Percentiles rank a stretch among this genome's conserved stretches.
Evolutionary conservation across 495 filamentous ascomycete species (phyloP).

Genomic region (Aspergillus cristatus): DNA sequence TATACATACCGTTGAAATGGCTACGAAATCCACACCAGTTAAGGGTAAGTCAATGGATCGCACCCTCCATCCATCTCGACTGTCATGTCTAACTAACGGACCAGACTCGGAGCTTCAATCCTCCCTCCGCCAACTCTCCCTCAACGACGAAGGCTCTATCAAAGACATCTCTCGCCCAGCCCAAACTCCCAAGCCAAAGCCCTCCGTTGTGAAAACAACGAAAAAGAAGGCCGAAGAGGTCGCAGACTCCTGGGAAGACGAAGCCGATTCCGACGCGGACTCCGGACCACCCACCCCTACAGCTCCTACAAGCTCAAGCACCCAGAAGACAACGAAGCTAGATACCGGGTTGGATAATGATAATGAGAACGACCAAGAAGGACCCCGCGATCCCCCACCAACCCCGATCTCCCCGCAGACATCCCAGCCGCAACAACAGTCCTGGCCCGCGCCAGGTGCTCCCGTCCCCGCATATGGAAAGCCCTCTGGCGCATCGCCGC

Average conservation of each 20-base stretch:
- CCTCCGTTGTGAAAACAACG: constrained; percentile 1
- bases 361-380: constrained; percentile 17
- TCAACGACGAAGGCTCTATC: constrained; percentile 27
- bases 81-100: constrained; percentile 4
- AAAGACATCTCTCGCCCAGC: constrained; percentile 25
- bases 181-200: constrained; percentile 8
- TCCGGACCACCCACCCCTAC: constrained; percentile 20
- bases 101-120: constrained; percentile 32
- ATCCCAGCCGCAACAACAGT: constrained; percentile 19
- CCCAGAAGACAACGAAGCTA: too few species aligned
- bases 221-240: constrained; percentile 39
- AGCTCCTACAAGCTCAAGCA: too few species aligned
- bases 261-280: constrained; percentile 33
- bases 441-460: constrained; percentile 10
- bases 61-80: too few species aligned
- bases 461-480: constrained; percentile 1
- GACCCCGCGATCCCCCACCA: constrained; percentile 45
- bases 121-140: constrained; percentile 36
- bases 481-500: constrained; percentile 1
- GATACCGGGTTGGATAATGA: too few species aligned
- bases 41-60: too few species aligned
- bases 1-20: too few species aligned
- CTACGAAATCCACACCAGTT: too few species aligned
- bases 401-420: constrained; percentile 50
- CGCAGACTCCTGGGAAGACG: constrained; percentile 85